These are phyloP conservation scores for Aspergillus ostianus DNA, from an alignment of 495 filamentous ascomycete species.

Conservation along the genomic window DNA sequence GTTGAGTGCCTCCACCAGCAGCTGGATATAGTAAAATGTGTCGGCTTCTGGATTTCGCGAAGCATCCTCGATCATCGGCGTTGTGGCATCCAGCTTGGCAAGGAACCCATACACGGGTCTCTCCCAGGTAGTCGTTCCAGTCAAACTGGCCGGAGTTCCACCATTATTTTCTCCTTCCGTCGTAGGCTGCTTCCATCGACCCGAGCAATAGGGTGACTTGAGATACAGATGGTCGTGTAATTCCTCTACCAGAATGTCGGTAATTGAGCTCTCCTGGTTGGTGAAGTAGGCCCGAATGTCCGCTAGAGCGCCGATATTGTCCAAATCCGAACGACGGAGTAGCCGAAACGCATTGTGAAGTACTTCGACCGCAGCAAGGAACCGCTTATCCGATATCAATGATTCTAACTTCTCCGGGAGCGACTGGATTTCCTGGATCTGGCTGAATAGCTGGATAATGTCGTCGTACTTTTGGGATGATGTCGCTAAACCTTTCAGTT, in stretches of 20 bases:
- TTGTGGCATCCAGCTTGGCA: slow-evolving; percentile 70
- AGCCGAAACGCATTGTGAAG: slow-evolving; percentile 81
- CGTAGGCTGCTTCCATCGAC: slow-evolving; percentile 75
- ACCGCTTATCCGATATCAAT: slow-evolving; percentile 92
- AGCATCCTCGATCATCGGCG: slow-evolving; percentile 75
- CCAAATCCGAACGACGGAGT: slow-evolving; percentile 82
- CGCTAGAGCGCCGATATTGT: slow-evolving; percentile 83
- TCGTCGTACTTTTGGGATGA: slow-evolving; percentile 89
- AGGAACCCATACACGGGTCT: slow-evolving; percentile 75
- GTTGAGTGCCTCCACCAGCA: slow-evolving; percentile 85
- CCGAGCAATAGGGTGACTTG: slow-evolving; percentile 93
- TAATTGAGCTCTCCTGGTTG: slow-evolving; percentile 88
- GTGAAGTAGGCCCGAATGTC: slow-evolving; percentile 85
- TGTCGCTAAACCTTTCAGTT: slow-evolving; percentile 81
- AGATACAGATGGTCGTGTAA: slow-evolving; percentile 96
- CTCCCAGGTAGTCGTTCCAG: slow-evolving; percentile 42
- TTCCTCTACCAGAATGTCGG: slow-evolving; percentile 94
- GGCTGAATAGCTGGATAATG: slow-evolving; percentile 77
- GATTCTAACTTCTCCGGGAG: slow-evolving; percentile 92
- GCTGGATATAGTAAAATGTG: slow-evolving; percentile 86
- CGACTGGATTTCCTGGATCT: slow-evolving; percentile 85
- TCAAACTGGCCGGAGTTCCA: slow-evolving; percentile 43
- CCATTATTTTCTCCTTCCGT: slow-evolving; percentile 55
- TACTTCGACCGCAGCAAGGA: slow-evolving; percentile 87
- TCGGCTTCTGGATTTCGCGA: slow-evolving; percentile 93